Evolutionary conservation across 140 eudicot genomes (phyloP).

Genomic region (Senecio squalidus): DNA sequence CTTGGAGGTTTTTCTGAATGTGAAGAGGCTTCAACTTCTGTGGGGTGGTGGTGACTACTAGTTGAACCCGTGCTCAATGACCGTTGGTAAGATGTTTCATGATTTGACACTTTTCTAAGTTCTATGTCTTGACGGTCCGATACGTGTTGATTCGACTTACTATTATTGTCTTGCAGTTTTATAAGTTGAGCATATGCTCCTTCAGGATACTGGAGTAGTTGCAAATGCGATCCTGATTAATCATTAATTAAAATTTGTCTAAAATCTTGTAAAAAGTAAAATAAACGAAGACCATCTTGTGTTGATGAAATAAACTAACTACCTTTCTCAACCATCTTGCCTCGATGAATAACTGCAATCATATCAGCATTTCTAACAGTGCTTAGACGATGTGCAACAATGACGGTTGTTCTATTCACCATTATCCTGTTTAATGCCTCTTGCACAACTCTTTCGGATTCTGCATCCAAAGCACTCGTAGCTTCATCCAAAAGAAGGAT

Average conservation of each 20-base stretch:
- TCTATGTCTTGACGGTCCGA: slow-evolving; percentile 40
- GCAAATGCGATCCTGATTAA: slow-evolving; percentile 59
- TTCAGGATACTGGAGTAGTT: slow-evolving; percentile 72
- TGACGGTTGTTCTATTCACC: slow-evolving; percentile 72
- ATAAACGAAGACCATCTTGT: too few species aligned
- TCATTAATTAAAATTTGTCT: background rate
- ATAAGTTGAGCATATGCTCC: slow-evolving; percentile 92
- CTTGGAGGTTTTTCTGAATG: slow-evolving; percentile 37
- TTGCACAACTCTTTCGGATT: slow-evolving; percentile 78
- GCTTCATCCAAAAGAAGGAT: slow-evolving; percentile 86
- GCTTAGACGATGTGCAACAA: slow-evolving; percentile 70
- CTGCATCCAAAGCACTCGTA: slow-evolving; percentile 87
- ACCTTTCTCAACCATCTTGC: slow-evolving; percentile 3
- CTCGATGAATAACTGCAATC: background rate
- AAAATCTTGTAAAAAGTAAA: too few species aligned
- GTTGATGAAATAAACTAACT: too few species aligned
- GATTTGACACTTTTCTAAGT: slow-evolving; percentile 39
- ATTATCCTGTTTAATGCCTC: slow-evolving; percentile 82
- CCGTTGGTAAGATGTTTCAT: slow-evolving; percentile 34
- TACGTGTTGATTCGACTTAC: slow-evolving; percentile 24
- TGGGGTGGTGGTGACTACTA: slow-evolving; percentile 52
- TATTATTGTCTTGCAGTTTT: slow-evolving; percentile 49
- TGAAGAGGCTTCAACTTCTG: slow-evolving; percentile 21
- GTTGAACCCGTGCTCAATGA: slow-evolving; percentile 67
- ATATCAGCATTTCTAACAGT: background rate